phyloP scores from a whole-genome alignment of 352 stramenopile genomes.

The Elongisporangium prolatum region DNA sequence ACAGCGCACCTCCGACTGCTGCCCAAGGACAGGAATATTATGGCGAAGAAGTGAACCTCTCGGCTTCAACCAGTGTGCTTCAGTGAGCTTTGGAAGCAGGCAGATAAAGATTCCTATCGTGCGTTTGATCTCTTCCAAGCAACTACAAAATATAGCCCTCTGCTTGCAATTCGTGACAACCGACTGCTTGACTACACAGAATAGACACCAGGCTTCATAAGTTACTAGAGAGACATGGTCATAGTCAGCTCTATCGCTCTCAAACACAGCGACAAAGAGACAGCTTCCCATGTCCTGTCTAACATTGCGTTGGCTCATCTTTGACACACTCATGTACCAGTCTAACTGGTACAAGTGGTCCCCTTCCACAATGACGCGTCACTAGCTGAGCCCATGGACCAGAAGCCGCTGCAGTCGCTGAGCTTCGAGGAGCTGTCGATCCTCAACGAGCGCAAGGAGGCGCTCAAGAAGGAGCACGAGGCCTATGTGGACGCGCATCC shows the following conservation, averaged over 20 bases:
- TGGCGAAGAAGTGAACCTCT: constrained; percentile 70
- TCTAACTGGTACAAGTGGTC: constrained; percentile 1
- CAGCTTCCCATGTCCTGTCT: not conserved
- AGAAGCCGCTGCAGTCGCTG: constrained; percentile 62
- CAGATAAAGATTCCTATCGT: not conserved
- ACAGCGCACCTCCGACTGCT: constrained; percentile 15
- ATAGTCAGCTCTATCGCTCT: not conserved
- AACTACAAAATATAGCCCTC: not conserved
- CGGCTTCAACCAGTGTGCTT: constrained; percentile 58
- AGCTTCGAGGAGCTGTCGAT: constrained; percentile 82
- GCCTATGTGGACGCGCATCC: constrained; percentile 79
- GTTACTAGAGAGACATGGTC: not conserved
- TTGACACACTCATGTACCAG: not conserved
- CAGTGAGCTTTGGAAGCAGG: constrained; percentile 40
- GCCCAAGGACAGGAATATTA: constrained; percentile 19
- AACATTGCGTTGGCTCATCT: too few relatives aligned
- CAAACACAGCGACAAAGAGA: not conserved
- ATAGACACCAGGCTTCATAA: not conserved
- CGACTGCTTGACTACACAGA: not conserved
- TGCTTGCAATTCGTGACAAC: not conserved
- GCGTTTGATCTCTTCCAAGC: not conserved
- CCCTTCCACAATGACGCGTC: not conserved
- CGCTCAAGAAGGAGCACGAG: constrained; percentile 81
- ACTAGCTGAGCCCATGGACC: constrained; percentile 21
- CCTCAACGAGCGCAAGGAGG: constrained; percentile 83